These are phyloP conservation scores for Pseudozyma tsukubaensis DNA, from an alignment of 1,284 basidiomycete species.

Conservation along the genomic window DNA sequence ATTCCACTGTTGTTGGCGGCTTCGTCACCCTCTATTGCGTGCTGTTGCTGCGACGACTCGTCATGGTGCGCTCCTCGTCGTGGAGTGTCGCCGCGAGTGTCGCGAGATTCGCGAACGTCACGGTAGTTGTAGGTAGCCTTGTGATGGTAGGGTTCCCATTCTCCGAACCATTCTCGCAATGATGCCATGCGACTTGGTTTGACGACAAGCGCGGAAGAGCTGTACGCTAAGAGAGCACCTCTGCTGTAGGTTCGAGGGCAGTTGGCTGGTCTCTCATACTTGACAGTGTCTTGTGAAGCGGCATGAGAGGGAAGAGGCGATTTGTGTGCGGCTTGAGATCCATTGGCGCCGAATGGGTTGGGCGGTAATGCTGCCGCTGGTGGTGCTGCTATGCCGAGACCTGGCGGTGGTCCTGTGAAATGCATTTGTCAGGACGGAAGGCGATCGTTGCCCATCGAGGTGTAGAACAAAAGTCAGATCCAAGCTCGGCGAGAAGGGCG, in stretches of 20 bases:
- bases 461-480: neutral
- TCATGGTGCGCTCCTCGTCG: slow-evolving; percentile 66
- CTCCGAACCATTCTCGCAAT: slow-evolving; percentile 85
- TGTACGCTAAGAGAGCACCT: slow-evolving; percentile 74
- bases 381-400: slow-evolving; percentile 46
- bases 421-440: no score
- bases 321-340: slow-evolving; percentile 16
- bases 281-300: slow-evolving; percentile 7
- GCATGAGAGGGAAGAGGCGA: slow-evolving; percentile 19
- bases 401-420: slow-evolving; percentile 39
- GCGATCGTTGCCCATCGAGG: no score
- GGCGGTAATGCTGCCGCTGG: slow-evolving; percentile 46
- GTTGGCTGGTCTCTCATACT: slow-evolving; percentile 33
- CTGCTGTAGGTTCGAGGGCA: slow-evolving; percentile 45
- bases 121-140: slow-evolving; percentile 72
- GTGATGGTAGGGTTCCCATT: slow-evolving; percentile 69
- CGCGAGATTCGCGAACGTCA: slow-evolving; percentile 68
- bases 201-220: slow-evolving; percentile 80
- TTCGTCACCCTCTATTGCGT: slow-evolving; percentile 23
- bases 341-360: slow-evolving; percentile 45
- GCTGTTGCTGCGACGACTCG: slow-evolving; percentile 18
- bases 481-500: neutral
- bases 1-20: slow-evolving; percentile 32
- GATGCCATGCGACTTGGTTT: slow-evolving; percentile 80
- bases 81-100: slow-evolving; percentile 78